A percentile compares a stretch with the other conserved stretches of the same genome.
Conservation (phyloP, 1,284 basidiomycete species). For the Singerocomus rubriflavus region DNA sequence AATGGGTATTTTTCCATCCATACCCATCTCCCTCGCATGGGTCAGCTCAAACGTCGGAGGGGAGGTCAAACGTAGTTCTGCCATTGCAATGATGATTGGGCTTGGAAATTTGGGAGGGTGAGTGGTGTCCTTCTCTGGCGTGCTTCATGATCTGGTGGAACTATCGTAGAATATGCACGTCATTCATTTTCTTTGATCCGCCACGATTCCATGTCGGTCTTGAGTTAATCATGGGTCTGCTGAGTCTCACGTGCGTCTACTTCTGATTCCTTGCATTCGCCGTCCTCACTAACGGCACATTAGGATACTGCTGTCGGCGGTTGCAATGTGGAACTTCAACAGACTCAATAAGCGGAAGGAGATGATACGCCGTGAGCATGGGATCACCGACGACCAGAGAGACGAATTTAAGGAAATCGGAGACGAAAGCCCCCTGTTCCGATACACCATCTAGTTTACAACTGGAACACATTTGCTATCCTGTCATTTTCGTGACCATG, state of each 20-base stretch:
- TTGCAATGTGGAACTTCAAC: slow-evolving; percentile 39
- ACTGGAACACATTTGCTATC: neutral
- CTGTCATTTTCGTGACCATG: neutral
- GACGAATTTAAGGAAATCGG: slow-evolving; percentile 41
- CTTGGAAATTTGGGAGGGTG: slow-evolving; percentile 54
- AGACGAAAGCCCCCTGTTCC: slow-evolving; percentile 49
- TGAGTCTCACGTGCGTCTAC: slow-evolving; percentile 26
- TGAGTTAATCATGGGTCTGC: slow-evolving; percentile 37
- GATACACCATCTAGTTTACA: slow-evolving; percentile 28
- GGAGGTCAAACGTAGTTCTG: slow-evolving; percentile 48
- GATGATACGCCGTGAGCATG: slow-evolving; percentile 35
- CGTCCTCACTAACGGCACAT: neutral
- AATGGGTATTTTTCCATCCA: slow-evolving; percentile 49
- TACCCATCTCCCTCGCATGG: slow-evolving; percentile 57
- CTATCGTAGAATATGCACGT: slow-evolving; percentile 38
- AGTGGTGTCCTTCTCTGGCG: neutral
- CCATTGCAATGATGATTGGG: slow-evolving; percentile 53
- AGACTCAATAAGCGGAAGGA: slow-evolving; percentile 41
- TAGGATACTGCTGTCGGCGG: slow-evolving; percentile 23
- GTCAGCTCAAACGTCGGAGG: slow-evolving; percentile 54
- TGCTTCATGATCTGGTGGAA: neutral
- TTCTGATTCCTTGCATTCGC: neutral
- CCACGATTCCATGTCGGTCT: slow-evolving; percentile 49
- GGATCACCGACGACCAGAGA: slow-evolving; percentile 35
- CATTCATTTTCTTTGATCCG: slow-evolving; percentile 44